phyloP scores from a whole-genome alignment of 1,139 yeast genomes.

The Meyerozyma athensensis region DNA sequence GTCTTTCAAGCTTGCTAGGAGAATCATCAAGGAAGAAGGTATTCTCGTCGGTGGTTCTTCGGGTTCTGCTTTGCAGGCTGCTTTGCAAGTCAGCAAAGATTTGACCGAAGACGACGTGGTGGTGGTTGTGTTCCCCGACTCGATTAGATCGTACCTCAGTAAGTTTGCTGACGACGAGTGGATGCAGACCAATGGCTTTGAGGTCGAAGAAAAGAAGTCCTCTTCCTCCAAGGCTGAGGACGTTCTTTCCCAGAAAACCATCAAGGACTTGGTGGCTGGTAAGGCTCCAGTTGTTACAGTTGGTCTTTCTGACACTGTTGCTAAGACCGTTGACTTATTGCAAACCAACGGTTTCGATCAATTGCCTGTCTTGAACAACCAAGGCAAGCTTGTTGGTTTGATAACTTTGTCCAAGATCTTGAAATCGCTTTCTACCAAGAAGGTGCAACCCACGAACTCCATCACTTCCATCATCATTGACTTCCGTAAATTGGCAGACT shows the following conservation, averaged over 20 bases:
- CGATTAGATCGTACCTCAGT: slow-evolving; percentile 80
- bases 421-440: slow-evolving; percentile 61
- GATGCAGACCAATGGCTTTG: slow-evolving; percentile 77
- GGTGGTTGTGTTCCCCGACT: slow-evolving; percentile 84
- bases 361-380: slow-evolving; percentile 63
- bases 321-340: slow-evolving; percentile 65
- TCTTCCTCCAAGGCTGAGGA: slow-evolving; percentile 48
- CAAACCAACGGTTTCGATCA: slow-evolving; percentile 83
- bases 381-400: slow-evolving; percentile 67
- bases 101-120: slow-evolving; percentile 70
- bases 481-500: slow-evolving; percentile 68
- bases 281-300: slow-evolving; percentile 83
- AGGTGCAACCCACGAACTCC: slow-evolving; percentile 55
- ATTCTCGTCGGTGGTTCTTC: slow-evolving; percentile 85
- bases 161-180: slow-evolving; percentile 91
- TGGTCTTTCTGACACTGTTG: slow-evolving; percentile 54
- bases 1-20: slow-evolving; percentile 76
- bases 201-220: slow-evolving; percentile 44
- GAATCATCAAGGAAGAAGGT: slow-evolving; percentile 82
- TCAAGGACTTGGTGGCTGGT: slow-evolving; percentile 57
- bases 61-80: slow-evolving; percentile 82
- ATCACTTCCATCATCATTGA: slow-evolving; percentile 65
- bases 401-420: slow-evolving; percentile 74
- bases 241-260: slow-evolving; percentile 45
- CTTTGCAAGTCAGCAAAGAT: slow-evolving; percentile 64